Percentiles rank a stretch among this genome's conserved stretches.
These are phyloP conservation scores for Kodamaea suecica DNA, from an alignment of 1,139 yeast genomes.

Conservation along the genomic window DNA sequence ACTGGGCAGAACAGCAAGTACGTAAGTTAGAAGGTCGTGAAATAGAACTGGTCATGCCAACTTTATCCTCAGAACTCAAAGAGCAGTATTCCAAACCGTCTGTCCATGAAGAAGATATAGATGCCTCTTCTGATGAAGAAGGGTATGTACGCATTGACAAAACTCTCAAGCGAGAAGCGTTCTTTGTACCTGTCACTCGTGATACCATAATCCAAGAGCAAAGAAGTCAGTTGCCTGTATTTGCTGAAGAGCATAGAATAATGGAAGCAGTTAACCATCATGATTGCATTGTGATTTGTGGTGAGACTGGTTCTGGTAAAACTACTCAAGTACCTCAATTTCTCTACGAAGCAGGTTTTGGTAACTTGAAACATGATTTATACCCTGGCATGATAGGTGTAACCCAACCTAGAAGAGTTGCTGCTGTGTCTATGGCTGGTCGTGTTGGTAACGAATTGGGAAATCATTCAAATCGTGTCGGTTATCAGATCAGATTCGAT, in stretches of 20 bases:
- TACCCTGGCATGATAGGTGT: conserved; percentile 93
- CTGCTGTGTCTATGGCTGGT: conserved; percentile 95
- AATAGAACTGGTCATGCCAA: conserved; percentile 44
- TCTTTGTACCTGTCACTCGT: conserved; percentile 66
- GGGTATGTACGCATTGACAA: conserved; percentile 56
- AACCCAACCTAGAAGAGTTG: conserved; percentile 97
- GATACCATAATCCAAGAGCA: conserved; percentile 59
- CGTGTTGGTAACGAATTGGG: conserved; percentile 87
- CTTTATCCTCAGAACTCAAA: conserved; percentile 48
- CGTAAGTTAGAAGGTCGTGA: conserved; percentile 59
- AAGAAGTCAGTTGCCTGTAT: conserved; percentile 80
- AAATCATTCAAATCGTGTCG: conserved; percentile 71
- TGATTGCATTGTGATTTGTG: conserved; percentile 88
- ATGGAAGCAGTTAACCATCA: conserved; percentile 96
- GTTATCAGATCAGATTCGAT: conserved; percentile 90
- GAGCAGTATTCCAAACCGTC: conserved; percentile 40
- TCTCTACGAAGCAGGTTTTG: conserved; percentile 85
- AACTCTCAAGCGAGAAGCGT: conserved; percentile 56
- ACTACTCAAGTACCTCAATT: conserved; percentile 79
- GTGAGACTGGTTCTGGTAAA: conserved; percentile 87
- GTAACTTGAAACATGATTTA: conserved; percentile 52
- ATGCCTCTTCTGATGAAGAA: conserved; percentile 57
- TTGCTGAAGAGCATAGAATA: conserved; percentile 83
- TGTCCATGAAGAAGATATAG: conserved; percentile 60
- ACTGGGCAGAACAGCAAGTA: conserved; percentile 60